A percentile compares a stretch with the other conserved stretches of the same genome.
Evolutionary conservation across 2,329 filamentous ascomycete species (phyloP).

Genomic region (Celoporthe dispersa): DNA sequence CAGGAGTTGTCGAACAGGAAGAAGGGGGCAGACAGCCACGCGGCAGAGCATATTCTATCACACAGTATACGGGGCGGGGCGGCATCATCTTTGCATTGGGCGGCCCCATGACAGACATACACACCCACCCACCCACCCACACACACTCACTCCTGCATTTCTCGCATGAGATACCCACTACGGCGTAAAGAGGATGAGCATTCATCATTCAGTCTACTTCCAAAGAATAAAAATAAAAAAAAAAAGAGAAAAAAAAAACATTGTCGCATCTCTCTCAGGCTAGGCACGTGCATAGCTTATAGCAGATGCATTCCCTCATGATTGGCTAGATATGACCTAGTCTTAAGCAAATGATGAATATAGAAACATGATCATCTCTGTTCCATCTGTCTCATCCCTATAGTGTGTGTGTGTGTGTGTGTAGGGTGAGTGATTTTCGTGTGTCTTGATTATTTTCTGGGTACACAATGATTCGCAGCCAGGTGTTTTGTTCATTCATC

Average conservation of each 20-base stretch:
- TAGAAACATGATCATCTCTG: background rate
- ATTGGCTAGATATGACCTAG: background rate
- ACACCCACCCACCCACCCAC: background rate
- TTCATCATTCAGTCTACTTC: background rate
- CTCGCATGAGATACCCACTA: constrained; percentile 30
- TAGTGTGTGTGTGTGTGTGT: background rate
- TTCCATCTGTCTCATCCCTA: background rate
- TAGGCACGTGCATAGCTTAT: background rate
- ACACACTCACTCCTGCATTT: constrained; percentile 27
- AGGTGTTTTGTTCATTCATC: background rate
- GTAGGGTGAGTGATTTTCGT: too few relatives aligned
- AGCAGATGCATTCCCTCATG: background rate
- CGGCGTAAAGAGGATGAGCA: constrained; percentile 18
- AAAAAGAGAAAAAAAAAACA: too few relatives aligned
- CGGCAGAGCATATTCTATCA: background rate
- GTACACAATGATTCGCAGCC: background rate
- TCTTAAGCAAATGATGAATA: background rate
- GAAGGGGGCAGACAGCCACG: background rate
- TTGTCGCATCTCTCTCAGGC: background rate
- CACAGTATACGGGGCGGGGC: background rate
- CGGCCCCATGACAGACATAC: constrained; percentile 15
- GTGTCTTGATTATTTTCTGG: background rate
- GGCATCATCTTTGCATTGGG: constrained; percentile 19
- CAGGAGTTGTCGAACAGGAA: background rate
- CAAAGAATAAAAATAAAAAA: background rate